Base-by-base conservation (phyloP, 2,329 filamentous ascomycete species). In the Biscogniauxia marginata region DNA sequence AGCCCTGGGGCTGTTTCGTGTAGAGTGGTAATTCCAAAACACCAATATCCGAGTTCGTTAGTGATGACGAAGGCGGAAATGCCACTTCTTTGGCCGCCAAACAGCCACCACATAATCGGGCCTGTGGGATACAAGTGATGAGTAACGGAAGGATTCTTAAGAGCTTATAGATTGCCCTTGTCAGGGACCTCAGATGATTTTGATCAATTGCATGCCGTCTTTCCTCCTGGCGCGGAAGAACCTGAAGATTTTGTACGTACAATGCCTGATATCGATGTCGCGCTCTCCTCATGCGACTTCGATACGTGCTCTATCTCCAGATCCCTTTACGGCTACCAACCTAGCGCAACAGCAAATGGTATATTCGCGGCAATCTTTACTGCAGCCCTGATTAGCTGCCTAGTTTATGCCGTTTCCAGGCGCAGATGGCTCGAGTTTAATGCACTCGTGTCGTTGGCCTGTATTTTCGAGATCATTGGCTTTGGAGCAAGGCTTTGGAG, bases 251-350 rank as follows among this genome's bases (percentile, higher is more conserved):
- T 39, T 16, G 13, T 16, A 2, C n/a, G 7, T 11, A 39, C 30
- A 39, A 39, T 39, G 30, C 9, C 6, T n/a, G 30, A 39, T 39
- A 9, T 39, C 30, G 30, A 39, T n/a, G 11, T 46, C 44, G 44
- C 20, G 20, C 43, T 52, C 3, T 52, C 58, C 46, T 54, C 57
- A 3, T 67, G 66, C 49, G 60, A 48, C 3, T 63, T 61, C 30
- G 53, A 60, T 13, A 58, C 56, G 19, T 68, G 65, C 50, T 52
- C 58, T 9, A 55, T 65, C 45, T 53, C 62, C 19, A 44, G 53
- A 2, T 63, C 61, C 21, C 65, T 62, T 0, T 70, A 67, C 46
- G 65, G 66, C 52, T 66, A 67, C 53, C 62, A 60, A 21, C 66
- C 67, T 5, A 63, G 59, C 23, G 45, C 55, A 7, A 46, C 54